Base-by-base conservation (phyloP, 805 yeast species). In the Myxozyma neotropica region DNA sequence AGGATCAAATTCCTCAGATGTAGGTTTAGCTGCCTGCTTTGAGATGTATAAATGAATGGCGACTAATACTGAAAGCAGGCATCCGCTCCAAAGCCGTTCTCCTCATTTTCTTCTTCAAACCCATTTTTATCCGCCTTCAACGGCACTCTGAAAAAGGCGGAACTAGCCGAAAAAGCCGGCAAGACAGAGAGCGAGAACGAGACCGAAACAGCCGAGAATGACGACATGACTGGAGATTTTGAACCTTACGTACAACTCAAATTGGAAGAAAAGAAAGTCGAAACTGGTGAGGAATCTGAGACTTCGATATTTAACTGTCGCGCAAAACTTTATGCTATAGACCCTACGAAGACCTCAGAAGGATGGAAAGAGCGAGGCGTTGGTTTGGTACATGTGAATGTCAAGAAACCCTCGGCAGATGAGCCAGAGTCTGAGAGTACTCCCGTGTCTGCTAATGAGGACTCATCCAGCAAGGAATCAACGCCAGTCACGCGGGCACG, bases 291-390 rank as follows among this genome's bases (percentile, higher is more conserved):
- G 73, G 99, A 94, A 72, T 79, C 83, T 57, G 99, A 94, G 71
- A 78, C 77, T 35, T 82, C 88, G 0, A 70, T 86, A 6, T 89
- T 82, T 71, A 82, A 83, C 45, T 81, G 87, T 39, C 84, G 87
- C 49, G 89, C 95, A 3, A 89, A 92, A 70, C 75, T 94, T 27
- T 94, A 92, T 71, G 84, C 82, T 31, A 75, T 89, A 67, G 88
- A 88, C 68, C 76, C 92, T 5, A 76, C 85, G 0, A 81, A 84
- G 38, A 72, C 81, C 7, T 83, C 80, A 17, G 48, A 52, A 24
- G 97, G 97, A 1, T 94, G 99, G 99, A 94, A 89, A 72, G 99
- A 94, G 74, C 83, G 94, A 69, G 99, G 99, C 24, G 79, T 88
- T 43, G 99, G 99, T 1, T 80, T 83, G 3, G 75, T 94, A n/a